Conservation (phyloP, 2,329 filamentous ascomycete genomes). For the Paecilomyces variotii region DNA sequence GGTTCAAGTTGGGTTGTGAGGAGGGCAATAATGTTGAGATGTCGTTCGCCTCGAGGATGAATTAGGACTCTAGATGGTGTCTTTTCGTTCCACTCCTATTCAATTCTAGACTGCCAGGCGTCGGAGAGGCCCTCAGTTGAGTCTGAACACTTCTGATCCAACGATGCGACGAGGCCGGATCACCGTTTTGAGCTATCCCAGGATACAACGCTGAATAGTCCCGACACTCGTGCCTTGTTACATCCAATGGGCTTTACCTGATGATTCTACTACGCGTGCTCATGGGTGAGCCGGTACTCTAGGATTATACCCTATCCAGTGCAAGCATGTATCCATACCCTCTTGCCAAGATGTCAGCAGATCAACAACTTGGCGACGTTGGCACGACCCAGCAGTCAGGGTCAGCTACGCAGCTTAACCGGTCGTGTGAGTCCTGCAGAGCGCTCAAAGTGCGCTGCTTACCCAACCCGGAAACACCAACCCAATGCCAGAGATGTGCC, state of each 20-base stretch:
- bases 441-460: conserved; percentile 30
- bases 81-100: background rate
- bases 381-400: conserved; percentile 12
- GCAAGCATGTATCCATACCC: background rate
- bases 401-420: conserved; percentile 23
- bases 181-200: background rate
- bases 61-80: background rate
- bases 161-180: background rate
- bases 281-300: background rate
- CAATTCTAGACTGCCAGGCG: background rate
- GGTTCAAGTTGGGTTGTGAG: background rate
- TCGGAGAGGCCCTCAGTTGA: background rate
- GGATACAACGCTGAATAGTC: background rate
- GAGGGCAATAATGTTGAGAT: background rate
- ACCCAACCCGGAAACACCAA: conserved; percentile 21
- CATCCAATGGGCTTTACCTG: background rate
- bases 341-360: conserved; percentile 19
- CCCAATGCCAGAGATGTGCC: conserved; percentile 28
- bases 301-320: background rate
- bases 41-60: background rate
- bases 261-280: background rate
- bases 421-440: conserved; percentile 30
- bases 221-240: background rate
- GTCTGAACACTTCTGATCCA: background rate
- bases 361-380: conserved; percentile 14